phyloP scores from a whole-genome alignment of 2,329 filamentous ascomycete genomes.

The Microsporum ferrugineum region DNA sequence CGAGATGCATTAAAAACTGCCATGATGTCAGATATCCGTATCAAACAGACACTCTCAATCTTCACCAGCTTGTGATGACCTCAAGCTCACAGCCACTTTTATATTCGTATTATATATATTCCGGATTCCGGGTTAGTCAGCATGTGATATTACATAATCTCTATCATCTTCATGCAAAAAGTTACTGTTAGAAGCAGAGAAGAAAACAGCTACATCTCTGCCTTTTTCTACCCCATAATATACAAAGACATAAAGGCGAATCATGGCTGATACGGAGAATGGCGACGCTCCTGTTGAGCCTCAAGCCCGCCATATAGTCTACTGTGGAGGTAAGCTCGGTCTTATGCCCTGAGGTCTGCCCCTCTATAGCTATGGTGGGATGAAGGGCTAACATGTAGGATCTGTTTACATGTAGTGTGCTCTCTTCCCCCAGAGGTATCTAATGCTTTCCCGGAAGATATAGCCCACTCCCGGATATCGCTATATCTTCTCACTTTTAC shows the following conservation, averaged over 20 bases:
- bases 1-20: too few relatives aligned
- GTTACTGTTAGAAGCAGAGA: not conserved
- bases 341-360: not conserved
- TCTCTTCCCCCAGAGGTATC: slow-evolving; percentile 56
- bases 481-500: not conserved
- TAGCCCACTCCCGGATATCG: not conserved
- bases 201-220: not conserved
- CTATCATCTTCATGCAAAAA: not conserved
- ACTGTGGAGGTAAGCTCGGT: slow-evolving; percentile 47
- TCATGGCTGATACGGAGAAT: slow-evolving; percentile 13
- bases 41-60: too few relatives aligned
- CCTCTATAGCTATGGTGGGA: slow-evolving; percentile 1
- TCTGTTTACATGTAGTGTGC: slow-evolving; percentile 41
- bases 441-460: slow-evolving; percentile 12
- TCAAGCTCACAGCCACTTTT: too few relatives aligned
- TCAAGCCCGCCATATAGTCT: slow-evolving; percentile 46
- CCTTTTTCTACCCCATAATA: not conserved
- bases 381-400: not conserved
- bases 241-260: not conserved
- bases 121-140: not conserved
- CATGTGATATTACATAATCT: not conserved
- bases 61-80: too few relatives aligned
- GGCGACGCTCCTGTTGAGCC: slow-evolving; percentile 23
- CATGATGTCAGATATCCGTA: too few relatives aligned
- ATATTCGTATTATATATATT: not conserved